Conservation (phyloP, 306 rosid species). For the Begonia fuchsioides region DNA sequence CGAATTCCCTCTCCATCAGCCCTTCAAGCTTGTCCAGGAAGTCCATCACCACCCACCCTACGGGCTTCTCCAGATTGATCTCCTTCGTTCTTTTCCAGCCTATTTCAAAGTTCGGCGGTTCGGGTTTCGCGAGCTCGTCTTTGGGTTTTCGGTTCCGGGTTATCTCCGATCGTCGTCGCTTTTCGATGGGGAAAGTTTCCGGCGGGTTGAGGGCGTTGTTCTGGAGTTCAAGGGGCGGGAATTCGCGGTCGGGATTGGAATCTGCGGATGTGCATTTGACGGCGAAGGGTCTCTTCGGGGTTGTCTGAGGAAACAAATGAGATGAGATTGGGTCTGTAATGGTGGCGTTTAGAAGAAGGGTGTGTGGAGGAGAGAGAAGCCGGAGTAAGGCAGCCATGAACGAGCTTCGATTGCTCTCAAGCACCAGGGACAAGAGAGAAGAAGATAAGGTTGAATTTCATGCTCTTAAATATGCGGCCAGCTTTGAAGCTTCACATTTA, state of each 20-base stretch:
- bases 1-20: constrained; percentile 65
- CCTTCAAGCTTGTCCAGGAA: constrained; percentile 69
- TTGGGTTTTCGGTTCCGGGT: constrained; percentile 24
- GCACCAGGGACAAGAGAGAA: background rate
- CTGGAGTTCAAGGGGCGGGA: constrained; percentile 32
- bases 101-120: constrained; percentile 71
- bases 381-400: constrained; percentile 59
- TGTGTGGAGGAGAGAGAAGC: constrained; percentile 15
- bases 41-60: constrained; percentile 67
- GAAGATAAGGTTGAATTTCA: constrained; percentile 38
- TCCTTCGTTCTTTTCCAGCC: constrained; percentile 92
- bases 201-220: constrained; percentile 40
- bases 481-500: too few relatives aligned
- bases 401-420: constrained; percentile 5
- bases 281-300: constrained; percentile 20
- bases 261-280: constrained; percentile 23
- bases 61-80: constrained; percentile 57
- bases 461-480: too few relatives aligned
- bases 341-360: constrained; percentile 4
- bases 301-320: constrained; percentile 6
- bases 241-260: constrained; percentile 20
- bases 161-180: constrained; percentile 67
- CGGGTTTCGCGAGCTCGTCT: constrained; percentile 22
- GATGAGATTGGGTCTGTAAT: constrained; percentile 12
- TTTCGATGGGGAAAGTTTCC: constrained; percentile 64